Evolutionary conservation across 768 basidiomycete genomes (phyloP).

Genomic region (Leucocoprinus leucothites): DNA sequence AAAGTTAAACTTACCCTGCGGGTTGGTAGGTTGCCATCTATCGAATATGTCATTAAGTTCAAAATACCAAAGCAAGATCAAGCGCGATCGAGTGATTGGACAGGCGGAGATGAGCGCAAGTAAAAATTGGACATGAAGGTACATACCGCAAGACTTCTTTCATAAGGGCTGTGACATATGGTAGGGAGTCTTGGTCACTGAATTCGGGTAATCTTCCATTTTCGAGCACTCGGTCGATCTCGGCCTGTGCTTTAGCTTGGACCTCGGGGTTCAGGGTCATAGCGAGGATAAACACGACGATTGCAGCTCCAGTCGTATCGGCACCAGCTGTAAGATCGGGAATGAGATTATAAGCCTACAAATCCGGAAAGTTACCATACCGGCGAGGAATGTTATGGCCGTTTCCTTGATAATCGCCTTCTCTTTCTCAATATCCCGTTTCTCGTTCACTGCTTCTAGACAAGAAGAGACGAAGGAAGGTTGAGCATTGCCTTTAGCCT

Average conservation of each 20-base stretch:
- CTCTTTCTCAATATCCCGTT: conserved; percentile 15
- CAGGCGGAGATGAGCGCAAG: not conserved
- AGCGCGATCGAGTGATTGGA: not conserved
- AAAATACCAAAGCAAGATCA: no score
- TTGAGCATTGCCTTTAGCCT: conserved; percentile 20
- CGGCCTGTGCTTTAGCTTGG: conserved; percentile 33
- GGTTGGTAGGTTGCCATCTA: conserved; percentile 29
- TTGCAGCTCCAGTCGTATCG: conserved; percentile 25
- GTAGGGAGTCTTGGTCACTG: conserved; percentile 31
- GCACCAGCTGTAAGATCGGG: conserved; percentile 19
- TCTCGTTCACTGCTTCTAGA: conserved; percentile 20
- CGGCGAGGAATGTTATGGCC: conserved; percentile 34
- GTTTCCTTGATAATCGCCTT: conserved; percentile 31
- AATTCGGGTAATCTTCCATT: conserved; percentile 34
- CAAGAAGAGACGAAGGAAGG: conserved; percentile 22
- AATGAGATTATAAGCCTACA: not conserved
- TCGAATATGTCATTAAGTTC: not conserved
- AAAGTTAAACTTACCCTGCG: conserved; percentile 21
- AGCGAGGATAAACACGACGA: conserved; percentile 32
- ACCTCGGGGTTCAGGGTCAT: conserved; percentile 38
- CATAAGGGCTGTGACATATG: conserved; percentile 34
- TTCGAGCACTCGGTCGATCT: conserved; percentile 36
- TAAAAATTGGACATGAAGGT: not conserved
- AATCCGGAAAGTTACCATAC: conserved; percentile 14
- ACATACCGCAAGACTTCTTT: conserved; percentile 31